These are phyloP conservation scores for Saccharomycopsis hybrid DNA, from an alignment of 1,139 yeast species.

Conservation along the genomic window DNA sequence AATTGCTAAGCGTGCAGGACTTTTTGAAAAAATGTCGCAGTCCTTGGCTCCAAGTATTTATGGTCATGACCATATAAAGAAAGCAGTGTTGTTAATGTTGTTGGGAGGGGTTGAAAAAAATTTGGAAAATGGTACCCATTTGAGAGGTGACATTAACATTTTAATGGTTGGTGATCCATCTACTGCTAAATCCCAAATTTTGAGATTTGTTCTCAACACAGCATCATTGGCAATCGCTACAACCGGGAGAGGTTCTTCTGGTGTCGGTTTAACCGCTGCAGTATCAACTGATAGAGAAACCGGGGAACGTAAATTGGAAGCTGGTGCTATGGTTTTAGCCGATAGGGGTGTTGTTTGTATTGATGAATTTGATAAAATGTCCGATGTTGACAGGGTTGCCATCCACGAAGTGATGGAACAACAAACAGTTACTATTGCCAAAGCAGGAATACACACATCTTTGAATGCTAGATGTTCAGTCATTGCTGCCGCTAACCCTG, in stretches of 20 bases:
- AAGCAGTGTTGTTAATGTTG: slow-evolving; percentile 85
- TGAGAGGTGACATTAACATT: slow-evolving; percentile 95
- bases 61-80: slow-evolving; percentile 87
- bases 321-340: slow-evolving; percentile 99
- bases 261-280: slow-evolving; percentile 99
- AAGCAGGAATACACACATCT: slow-evolving; percentile 97
- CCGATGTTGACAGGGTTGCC: slow-evolving; percentile 93
- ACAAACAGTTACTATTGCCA: slow-evolving; percentile 96
- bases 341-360: slow-evolving; percentile 97
- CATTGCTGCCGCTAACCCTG: slow-evolving; percentile 97
- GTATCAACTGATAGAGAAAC: slow-evolving; percentile 96
- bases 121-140: slow-evolving; percentile 90
- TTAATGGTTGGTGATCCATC: slow-evolving; percentile 99
- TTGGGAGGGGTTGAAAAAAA: slow-evolving; percentile 95
- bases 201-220: slow-evolving; percentile 88
- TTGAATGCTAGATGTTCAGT: slow-evolving; percentile 96
- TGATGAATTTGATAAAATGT: slow-evolving; percentile 98
- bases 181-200: slow-evolving; percentile 93
- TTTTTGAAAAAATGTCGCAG: slow-evolving; percentile 74
- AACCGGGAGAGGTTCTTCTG: slow-evolving; percentile 99
- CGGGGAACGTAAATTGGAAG: slow-evolving; percentile 93
- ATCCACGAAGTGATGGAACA: slow-evolving; percentile 99
- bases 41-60: slow-evolving; percentile 95
- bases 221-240: slow-evolving; percentile 96
- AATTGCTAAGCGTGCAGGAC: slow-evolving; percentile 58